Evolutionary conservation across 768 basidiomycete genomes (phyloP).

Genomic region (Psilocybe cyanescens): DNA sequence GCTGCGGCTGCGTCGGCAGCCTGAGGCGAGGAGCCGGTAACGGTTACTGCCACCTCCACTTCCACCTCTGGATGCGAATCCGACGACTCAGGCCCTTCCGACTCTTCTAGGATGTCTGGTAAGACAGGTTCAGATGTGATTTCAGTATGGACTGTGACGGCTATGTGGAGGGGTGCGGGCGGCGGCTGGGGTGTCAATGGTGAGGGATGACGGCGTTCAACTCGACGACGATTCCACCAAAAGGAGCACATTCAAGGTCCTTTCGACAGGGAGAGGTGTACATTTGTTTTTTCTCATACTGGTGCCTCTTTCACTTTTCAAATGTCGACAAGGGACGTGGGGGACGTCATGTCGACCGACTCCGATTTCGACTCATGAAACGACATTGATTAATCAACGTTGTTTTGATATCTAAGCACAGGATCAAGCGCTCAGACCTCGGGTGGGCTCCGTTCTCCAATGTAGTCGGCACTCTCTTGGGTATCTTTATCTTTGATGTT

Average conservation of each 20-base stretch:
- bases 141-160: slow-evolving; percentile 30
- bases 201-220: too few species aligned
- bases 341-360: neutral
- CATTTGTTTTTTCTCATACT: neutral
- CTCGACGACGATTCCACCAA: neutral
- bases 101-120: slow-evolving; percentile 7
- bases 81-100: slow-evolving; percentile 14
- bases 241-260: neutral
- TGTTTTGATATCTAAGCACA: neutral
- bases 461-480: neutral
- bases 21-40: too few species aligned
- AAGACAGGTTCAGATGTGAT: slow-evolving; percentile 8
- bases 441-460: neutral
- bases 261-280: neutral
- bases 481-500: neutral
- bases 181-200: too few species aligned
- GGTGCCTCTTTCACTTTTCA: neutral
- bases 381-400: neutral
- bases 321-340: neutral
- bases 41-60: too few species aligned
- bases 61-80: too few species aligned
- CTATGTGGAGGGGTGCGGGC: slow-evolving; percentile 15
- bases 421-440: slow-evolving; percentile 1
- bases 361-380: neutral
- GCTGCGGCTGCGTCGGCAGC: neutral